phyloP scores from a whole-genome alignment of 768 basidiomycete species.

The Boletus rufocinnamomeus region DNA sequence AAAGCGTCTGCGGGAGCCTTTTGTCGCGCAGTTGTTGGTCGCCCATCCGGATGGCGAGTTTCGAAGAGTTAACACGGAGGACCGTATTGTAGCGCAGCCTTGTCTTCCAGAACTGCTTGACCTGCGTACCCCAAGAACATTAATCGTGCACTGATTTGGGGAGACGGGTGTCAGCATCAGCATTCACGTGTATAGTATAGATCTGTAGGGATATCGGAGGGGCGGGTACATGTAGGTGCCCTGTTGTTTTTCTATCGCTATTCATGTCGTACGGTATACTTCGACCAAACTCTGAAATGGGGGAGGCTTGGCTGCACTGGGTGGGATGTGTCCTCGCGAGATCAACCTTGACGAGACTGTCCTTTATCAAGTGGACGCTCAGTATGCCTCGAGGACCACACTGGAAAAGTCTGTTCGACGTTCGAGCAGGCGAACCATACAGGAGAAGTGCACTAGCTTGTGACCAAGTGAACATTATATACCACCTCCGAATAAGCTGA shows the following conservation, averaged over 20 bases:
- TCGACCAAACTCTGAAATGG: background rate
- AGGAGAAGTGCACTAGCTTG: background rate
- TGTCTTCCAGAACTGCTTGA: slow-evolving; percentile 14
- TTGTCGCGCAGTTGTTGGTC: slow-evolving; percentile 28
- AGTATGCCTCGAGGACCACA: background rate
- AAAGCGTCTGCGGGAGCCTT: slow-evolving; percentile 21
- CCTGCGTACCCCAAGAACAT: slow-evolving; percentile 21
- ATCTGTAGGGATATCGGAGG: background rate
- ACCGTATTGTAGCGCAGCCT: slow-evolving; percentile 25
- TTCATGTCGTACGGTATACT: background rate
- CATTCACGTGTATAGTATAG: background rate
- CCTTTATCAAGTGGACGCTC: background rate
- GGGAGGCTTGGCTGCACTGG: no score
- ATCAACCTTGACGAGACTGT: background rate
- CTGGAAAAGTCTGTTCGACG: background rate
- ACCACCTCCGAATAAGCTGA: slow-evolving; percentile 70
- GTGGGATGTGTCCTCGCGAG: background rate
- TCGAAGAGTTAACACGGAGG: slow-evolving; percentile 25
- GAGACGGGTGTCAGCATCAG: background rate
- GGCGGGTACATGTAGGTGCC: background rate
- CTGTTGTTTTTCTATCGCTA: background rate
- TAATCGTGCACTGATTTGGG: slow-evolving; percentile 22
- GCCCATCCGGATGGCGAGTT: slow-evolving; percentile 24
- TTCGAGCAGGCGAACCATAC: background rate
- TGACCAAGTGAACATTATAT: slow-evolving; percentile 19